These are phyloP conservation scores for Daldinia sp. DNA, from an alignment of 2,329 filamentous ascomycete species.

Conservation along the genomic window DNA sequence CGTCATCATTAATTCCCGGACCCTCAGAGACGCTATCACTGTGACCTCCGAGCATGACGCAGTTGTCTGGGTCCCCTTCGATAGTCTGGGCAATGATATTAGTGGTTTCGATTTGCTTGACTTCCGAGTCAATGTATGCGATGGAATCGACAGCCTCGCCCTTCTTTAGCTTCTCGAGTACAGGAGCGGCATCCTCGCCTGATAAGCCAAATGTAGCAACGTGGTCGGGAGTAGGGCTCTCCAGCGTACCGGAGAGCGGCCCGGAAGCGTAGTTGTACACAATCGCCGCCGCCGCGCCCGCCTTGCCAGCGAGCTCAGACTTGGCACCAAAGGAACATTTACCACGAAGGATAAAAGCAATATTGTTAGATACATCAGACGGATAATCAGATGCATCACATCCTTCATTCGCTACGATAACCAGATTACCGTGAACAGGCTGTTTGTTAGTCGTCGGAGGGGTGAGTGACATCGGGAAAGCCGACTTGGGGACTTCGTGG, in stretches of 20 bases:
- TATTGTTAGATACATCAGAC: conserved; percentile 63
- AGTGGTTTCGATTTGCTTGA: conserved; percentile 61
- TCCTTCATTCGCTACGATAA: conserved; percentile 69
- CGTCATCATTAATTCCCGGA: conserved; percentile 81
- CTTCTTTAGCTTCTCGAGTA: conserved; percentile 61
- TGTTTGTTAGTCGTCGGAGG: conserved; percentile 69
- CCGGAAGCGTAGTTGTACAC: conserved; percentile 78
- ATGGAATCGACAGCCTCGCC: conserved; percentile 61
- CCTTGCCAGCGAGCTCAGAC: conserved; percentile 70
- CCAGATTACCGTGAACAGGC: conserved; percentile 65
- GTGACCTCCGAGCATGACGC: conserved; percentile 71
- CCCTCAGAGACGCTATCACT: conserved; percentile 69
- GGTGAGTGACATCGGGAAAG: conserved; percentile 69
- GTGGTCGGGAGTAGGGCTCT: conserved; percentile 64
- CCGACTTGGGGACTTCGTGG: conserved; percentile 57
- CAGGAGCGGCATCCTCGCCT: conserved; percentile 63
- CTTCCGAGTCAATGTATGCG: conserved; percentile 67
- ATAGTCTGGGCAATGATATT: conserved; percentile 71
- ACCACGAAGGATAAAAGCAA: conserved; percentile 76
- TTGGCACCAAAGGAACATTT: conserved; percentile 76
- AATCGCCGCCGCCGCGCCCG: conserved; percentile 74
- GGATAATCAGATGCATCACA: conserved; percentile 73
- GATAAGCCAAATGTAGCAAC: conserved; percentile 75
- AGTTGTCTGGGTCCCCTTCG: conserved; percentile 66
- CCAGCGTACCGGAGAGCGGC: conserved; percentile 72